Conservation (phyloP, 1,284 basidiomycete species). For the Sutorius eximius region DNA sequence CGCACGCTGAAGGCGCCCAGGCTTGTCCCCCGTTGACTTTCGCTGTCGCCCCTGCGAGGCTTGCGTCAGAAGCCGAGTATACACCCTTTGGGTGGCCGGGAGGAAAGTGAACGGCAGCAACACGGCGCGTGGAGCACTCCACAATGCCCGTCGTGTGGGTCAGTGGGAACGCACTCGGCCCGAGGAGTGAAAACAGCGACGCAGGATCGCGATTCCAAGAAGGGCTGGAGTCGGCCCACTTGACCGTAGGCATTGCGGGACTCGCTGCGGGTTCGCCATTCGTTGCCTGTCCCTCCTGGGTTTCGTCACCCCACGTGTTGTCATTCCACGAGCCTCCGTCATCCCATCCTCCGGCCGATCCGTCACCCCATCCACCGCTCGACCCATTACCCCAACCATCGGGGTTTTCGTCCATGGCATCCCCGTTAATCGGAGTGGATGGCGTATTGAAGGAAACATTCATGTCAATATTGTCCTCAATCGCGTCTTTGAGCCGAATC, state of each 20-base stretch:
- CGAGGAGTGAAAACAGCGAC: slow-evolving; percentile 41
- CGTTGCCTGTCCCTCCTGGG: slow-evolving; percentile 11
- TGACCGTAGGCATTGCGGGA: background rate
- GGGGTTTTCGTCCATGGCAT: background rate
- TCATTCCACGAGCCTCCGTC: slow-evolving; percentile 8
- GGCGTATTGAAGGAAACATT: slow-evolving; percentile 9
- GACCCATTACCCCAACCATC: slow-evolving; percentile 8
- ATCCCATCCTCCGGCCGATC: slow-evolving; percentile 11
- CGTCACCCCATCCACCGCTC: slow-evolving; percentile 7
- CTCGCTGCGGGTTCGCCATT: background rate
- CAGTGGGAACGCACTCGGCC: slow-evolving; percentile 45
- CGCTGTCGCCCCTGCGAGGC: background rate
- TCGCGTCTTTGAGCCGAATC: slow-evolving; percentile 27
- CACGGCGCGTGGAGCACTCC: slow-evolving; percentile 48
- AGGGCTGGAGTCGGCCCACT: slow-evolving; percentile 18
- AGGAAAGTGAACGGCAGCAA: slow-evolving; percentile 37
- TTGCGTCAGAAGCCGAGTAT: background rate
- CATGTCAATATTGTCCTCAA: slow-evolving; percentile 35
- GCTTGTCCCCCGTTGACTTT: background rate
- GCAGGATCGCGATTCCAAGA: slow-evolving; percentile 30
- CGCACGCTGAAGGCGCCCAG: slow-evolving; percentile 36
- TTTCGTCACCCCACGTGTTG: slow-evolving; percentile 15
- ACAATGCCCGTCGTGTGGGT: slow-evolving; percentile 53
- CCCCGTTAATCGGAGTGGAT: background rate
- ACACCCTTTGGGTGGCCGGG: slow-evolving; percentile 12